Evolutionary conservation across 192 early-diverging fungal species (phyloP).

Genomic region (Jimgerdemannia lactiflua): DNA sequence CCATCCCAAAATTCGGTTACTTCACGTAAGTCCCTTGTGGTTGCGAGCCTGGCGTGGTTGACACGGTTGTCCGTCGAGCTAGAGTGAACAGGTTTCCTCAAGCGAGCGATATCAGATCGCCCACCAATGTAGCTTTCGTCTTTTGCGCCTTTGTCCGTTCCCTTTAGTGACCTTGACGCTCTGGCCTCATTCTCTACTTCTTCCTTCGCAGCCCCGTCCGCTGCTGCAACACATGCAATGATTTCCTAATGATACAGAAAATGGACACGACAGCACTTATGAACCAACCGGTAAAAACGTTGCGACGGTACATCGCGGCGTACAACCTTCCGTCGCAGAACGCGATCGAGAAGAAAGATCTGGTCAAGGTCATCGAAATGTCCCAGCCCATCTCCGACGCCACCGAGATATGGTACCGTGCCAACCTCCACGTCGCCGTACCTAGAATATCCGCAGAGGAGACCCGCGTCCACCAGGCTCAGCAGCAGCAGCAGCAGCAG

Average conservation of each 20-base stretch:
- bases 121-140: too few species aligned
- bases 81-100: too few species aligned
- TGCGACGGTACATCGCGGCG: slow-evolving; percentile 25
- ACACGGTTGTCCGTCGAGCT: too few species aligned
- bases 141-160: neutral
- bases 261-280: slow-evolving; percentile 23
- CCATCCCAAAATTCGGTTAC: slow-evolving; percentile 31
- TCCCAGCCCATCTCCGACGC: slow-evolving; percentile 24
- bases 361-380: slow-evolving; percentile 26
- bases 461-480: neutral
- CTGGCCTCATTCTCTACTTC: too few species aligned
- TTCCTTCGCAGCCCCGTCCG: slow-evolving; percentile 22
- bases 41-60: neutral
- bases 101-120: too few species aligned
- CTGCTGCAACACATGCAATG: slow-evolving; percentile 29
- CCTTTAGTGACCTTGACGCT: neutral
- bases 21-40: slow-evolving; percentile 19
- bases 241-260: slow-evolving; percentile 29
- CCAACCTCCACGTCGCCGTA: neutral
- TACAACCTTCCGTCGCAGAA: slow-evolving; percentile 27
- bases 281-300: slow-evolving; percentile 14
- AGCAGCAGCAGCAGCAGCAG: neutral
- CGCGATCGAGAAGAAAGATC: slow-evolving; percentile 35
- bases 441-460: neutral
- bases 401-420: slow-evolving; percentile 21